A percentile compares a stretch with the other conserved stretches of the same genome.
Evolutionary conservation across 192 early-diverging fungal species (phyloP).

Genomic region (Podochytrium sp.): DNA sequence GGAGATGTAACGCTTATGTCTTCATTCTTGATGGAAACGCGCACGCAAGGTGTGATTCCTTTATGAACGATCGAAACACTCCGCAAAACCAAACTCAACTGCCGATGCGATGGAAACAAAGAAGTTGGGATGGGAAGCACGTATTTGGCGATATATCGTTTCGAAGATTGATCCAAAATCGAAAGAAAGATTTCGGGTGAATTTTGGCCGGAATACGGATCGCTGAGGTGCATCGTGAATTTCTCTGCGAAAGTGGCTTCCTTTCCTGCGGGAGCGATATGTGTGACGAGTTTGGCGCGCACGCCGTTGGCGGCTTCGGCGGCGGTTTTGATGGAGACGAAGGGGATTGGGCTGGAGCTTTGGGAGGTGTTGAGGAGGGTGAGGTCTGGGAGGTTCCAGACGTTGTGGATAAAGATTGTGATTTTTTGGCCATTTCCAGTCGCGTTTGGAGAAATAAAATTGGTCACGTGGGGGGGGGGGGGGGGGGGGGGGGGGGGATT

Average conservation of each 20-base stretch:
- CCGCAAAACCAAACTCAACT: conserved; percentile 22
- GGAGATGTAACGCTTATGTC: neutral
- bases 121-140: conserved; percentile 7
- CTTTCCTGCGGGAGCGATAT: neutral
- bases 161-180: conserved; percentile 21
- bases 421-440: conserved; percentile 9
- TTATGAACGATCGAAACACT: conserved; percentile 15
- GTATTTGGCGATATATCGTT: conserved; percentile 30
- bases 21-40: conserved; percentile 20
- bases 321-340: conserved; percentile 25
- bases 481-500: too few relatives aligned
- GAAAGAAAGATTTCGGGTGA: conserved; percentile 10
- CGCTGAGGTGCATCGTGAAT: conserved; percentile 3
- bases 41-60: conserved; percentile 8
- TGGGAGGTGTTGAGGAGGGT: neutral
- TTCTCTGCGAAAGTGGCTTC: conserved; percentile 26
- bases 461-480: too few relatives aligned
- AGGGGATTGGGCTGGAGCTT: conserved; percentile 3
- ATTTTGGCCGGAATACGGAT: neutral
- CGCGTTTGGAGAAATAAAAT: neutral
- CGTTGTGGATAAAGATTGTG: conserved; percentile 13
- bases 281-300: conserved; percentile 18
- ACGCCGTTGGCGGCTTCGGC: conserved; percentile 14
- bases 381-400: conserved; percentile 24
- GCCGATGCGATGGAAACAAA: conserved; percentile 26